phyloP scores from a whole-genome alignment of 2,329 filamentous ascomycete species.

The Xylaria sp. region DNA sequence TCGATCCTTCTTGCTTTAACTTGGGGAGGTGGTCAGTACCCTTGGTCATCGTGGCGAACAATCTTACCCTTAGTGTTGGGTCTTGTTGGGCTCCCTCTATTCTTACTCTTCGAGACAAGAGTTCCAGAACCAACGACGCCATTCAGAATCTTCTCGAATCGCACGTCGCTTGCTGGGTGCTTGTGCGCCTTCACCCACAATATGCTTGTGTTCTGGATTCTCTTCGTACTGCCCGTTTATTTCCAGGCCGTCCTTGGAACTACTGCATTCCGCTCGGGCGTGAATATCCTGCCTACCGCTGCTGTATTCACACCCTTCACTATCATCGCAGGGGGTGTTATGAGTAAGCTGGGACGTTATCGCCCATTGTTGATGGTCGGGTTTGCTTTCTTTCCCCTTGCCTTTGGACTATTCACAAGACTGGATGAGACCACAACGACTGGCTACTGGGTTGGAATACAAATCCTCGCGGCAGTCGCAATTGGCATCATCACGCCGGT shows the following conservation, averaged over 20 bases:
- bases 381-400: slow-evolving; percentile 50
- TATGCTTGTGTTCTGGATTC: slow-evolving; percentile 51
- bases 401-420: slow-evolving; percentile 53
- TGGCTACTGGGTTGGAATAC: slow-evolving; percentile 53
- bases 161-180: slow-evolving; percentile 52
- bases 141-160: slow-evolving; percentile 57
- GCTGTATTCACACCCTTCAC: not conserved
- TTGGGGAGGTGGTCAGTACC: slow-evolving; percentile 28
- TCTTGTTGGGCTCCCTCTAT: slow-evolving; percentile 31
- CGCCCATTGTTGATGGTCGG: slow-evolving; percentile 49
- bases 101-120: slow-evolving; percentile 46
- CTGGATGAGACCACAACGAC: slow-evolving; percentile 48
- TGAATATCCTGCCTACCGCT: slow-evolving; percentile 48
- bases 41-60: slow-evolving; percentile 34
- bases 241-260: slow-evolving; percentile 74
- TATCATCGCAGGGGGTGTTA: slow-evolving; percentile 1
- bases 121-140: slow-evolving; percentile 50
- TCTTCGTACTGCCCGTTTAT: slow-evolving; percentile 58
- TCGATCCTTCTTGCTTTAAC: slow-evolving; percentile 36
- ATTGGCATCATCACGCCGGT: slow-evolving; percentile 56
- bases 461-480: slow-evolving; percentile 54
- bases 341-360: slow-evolving; percentile 58
- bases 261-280: slow-evolving; percentile 69
- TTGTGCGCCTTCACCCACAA: slow-evolving; percentile 53
- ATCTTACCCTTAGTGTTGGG: slow-evolving; percentile 37